Percentiles rank a stretch among this genome's conserved stretches.
Evolutionary conservation across 169 alveolate genomes (phyloP).

Genomic region (Plasmodium gallinaceum): DNA sequence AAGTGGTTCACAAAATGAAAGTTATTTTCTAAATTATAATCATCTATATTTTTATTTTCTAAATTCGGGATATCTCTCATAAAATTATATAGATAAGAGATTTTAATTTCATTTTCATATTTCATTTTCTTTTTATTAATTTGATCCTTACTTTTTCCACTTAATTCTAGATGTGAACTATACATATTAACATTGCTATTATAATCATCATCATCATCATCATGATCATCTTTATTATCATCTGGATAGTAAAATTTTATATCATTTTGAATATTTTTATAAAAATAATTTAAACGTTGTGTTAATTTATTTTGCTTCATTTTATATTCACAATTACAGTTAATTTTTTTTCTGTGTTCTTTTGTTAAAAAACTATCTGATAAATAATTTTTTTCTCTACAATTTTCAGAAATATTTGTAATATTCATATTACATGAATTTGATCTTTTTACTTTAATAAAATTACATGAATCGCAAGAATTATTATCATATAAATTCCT

Average conservation of each 20-base stretch:
- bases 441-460: slow-evolving; percentile 13
- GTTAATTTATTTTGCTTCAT: slow-evolving; percentile 7
- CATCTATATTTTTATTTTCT: too few species aligned
- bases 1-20: background rate
- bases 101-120: too few species aligned
- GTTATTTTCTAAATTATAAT: background rate
- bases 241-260: background rate
- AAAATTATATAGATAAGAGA: too few species aligned
- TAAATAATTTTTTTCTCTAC: slow-evolving; percentile 16
- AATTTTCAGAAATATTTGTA: background rate
- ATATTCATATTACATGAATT: slow-evolving; percentile 5
- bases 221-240: background rate
- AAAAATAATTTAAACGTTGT: background rate
- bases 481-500: background rate
- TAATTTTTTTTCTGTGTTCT: slow-evolving; percentile 24
- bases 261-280: slow-evolving; percentile 1
- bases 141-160: too few species aligned
- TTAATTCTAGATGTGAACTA: too few species aligned
- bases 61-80: too few species aligned
- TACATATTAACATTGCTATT: background rate
- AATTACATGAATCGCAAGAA: background rate
- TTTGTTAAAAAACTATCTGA: slow-evolving; percentile 50
- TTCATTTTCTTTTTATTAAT: too few species aligned
- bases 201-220: background rate
- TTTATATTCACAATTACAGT: slow-evolving; percentile 3